Evolutionary conservation across 208 protist species (phyloP).

Genomic region (Zelonia costaricensis): DNA sequence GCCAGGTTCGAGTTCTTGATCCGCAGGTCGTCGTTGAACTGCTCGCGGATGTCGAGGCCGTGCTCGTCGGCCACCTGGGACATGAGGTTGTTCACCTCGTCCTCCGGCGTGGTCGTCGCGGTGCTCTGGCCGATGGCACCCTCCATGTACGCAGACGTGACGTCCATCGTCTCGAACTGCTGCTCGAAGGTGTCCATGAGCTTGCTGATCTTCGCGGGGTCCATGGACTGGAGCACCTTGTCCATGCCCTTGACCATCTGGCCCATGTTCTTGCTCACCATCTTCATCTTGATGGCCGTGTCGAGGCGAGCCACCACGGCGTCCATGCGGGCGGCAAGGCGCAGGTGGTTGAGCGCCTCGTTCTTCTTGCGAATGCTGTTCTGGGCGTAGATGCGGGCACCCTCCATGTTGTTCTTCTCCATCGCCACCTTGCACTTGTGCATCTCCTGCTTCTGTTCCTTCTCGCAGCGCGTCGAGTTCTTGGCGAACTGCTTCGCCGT

Average conservation of each 20-base stretch:
- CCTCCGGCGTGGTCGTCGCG: slow-evolving; percentile 89
- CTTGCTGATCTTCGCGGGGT: slow-evolving; percentile 86
- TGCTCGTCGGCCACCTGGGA: slow-evolving; percentile 95
- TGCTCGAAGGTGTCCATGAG: slow-evolving; percentile 98
- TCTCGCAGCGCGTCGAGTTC: slow-evolving; percentile 88
- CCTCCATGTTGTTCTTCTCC: slow-evolving; percentile 97
- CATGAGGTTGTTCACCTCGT: slow-evolving; percentile 93
- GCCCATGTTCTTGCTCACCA: slow-evolving; percentile 95
- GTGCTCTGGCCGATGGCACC: slow-evolving; percentile 92
- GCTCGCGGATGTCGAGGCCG: slow-evolving; percentile 87
- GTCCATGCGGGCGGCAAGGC: slow-evolving; percentile 95
- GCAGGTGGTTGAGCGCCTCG: slow-evolving; percentile 96
- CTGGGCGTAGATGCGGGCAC: slow-evolving; percentile 97
- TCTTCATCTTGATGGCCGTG: slow-evolving; percentile 94
- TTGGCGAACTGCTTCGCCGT: slow-evolving; percentile 94
- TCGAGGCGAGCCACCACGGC: slow-evolving; percentile 96
- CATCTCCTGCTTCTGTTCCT: slow-evolving; percentile 93
- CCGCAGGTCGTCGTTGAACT: slow-evolving; percentile 61
- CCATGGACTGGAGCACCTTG: slow-evolving; percentile 93
- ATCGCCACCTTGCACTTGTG: slow-evolving; percentile 95
- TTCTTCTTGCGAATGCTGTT: slow-evolving; percentile 98
- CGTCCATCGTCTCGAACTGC: slow-evolving; percentile 98
- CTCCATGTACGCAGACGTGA: slow-evolving; percentile 93
- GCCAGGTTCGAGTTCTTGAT: slow-evolving; percentile 36
- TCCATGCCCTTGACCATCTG: slow-evolving; percentile 96